phyloP scores from a whole-genome alignment of 2,329 filamentous ascomycete genomes.

The Phialophora macrospora region DNA sequence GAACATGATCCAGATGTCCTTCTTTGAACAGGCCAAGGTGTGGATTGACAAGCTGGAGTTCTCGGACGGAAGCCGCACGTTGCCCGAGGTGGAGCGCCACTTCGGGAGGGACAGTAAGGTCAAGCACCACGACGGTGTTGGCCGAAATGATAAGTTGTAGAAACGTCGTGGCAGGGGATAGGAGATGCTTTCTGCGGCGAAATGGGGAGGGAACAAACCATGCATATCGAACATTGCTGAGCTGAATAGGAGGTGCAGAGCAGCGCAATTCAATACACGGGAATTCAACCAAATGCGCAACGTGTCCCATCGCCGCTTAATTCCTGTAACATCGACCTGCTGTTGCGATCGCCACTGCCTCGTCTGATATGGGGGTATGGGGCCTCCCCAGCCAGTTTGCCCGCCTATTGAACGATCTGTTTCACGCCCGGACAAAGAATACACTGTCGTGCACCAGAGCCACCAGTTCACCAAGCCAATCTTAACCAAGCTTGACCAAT shows the following conservation, averaged over 20 bases:
- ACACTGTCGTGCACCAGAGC: no score
- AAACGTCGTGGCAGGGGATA: no score
- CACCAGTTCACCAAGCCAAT: no score
- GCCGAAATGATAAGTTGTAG: constrained; percentile 33
- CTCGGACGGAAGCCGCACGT: constrained; percentile 35
- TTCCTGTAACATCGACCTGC: background rate
- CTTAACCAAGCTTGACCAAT: no score
- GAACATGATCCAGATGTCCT: constrained; percentile 56
- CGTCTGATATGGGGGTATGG: no score
- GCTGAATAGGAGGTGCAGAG: background rate
- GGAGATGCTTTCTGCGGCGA: background rate
- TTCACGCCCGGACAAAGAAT: no score
- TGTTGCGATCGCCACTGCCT: no score
- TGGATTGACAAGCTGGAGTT: constrained; percentile 49
- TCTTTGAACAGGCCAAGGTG: constrained; percentile 54
- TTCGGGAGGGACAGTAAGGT: constrained; percentile 36
- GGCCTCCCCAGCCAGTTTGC: no score
- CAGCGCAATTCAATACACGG: background rate
- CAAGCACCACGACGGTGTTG: background rate
- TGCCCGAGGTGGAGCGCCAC: constrained; percentile 38
- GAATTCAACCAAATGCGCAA: background rate
- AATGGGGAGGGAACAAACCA: background rate
- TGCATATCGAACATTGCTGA: background rate
- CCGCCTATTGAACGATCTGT: no score
- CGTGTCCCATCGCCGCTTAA: background rate